Percentiles rank a stretch among this genome's conserved stretches.
These are phyloP conservation scores for Candida sp. DNA, from an alignment of 1,139 yeast species.

Conservation along the genomic window DNA sequence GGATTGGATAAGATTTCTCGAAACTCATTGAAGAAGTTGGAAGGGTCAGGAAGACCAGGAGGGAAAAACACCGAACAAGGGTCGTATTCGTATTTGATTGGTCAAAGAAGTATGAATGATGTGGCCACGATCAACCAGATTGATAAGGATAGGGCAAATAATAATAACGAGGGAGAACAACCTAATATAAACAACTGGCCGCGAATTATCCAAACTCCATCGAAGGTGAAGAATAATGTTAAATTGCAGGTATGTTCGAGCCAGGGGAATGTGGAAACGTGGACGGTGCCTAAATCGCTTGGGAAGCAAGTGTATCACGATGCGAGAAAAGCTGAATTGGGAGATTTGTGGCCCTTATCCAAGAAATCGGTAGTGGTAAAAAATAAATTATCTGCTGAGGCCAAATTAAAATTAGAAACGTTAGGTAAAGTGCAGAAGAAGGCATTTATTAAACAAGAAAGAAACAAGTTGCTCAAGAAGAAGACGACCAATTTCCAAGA, in stretches of 20 bases:
- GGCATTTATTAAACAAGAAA: conserved; percentile 39
- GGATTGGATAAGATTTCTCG: conserved; percentile 36
- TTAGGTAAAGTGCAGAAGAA: conserved; percentile 40
- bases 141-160: conserved; percentile 28
- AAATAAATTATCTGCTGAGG: conserved; percentile 26
- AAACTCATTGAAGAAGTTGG: conserved; percentile 23
- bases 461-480: conserved; percentile 41
- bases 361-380: conserved; percentile 58
- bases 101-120: conserved; percentile 52
- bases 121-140: conserved; percentile 28
- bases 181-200: conserved; percentile 53
- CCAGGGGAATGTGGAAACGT: conserved; percentile 74
- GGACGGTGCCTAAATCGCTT: conserved; percentile 82
- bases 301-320: conserved; percentile 81
- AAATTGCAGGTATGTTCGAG: conserved; percentile 77
- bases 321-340: conserved; percentile 78
- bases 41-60: conserved; percentile 73
- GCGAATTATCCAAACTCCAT: conserved; percentile 68
- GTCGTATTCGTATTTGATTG: conserved; percentile 71
- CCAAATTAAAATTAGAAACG: conserved; percentile 31
- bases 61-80: conserved; percentile 74
- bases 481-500: conserved; percentile 23
- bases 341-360: conserved; percentile 89
- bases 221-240: conserved; percentile 82
- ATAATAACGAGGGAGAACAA: conserved; percentile 2